phyloP scores from a whole-genome alignment of 2,329 filamentous ascomycete species.

The Intubia oerlemansii region DNA sequence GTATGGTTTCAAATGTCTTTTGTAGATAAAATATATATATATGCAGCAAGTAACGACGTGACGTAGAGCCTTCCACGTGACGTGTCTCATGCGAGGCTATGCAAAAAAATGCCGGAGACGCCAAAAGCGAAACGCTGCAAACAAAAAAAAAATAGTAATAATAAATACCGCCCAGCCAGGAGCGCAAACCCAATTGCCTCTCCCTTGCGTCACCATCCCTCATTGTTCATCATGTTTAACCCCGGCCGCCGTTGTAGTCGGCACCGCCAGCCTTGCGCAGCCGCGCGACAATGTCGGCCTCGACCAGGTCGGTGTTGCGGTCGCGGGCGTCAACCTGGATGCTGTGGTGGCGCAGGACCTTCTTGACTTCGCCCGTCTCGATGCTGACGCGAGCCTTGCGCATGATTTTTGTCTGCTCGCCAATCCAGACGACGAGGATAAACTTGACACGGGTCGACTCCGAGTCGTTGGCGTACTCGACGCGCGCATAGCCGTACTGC shows the following conservation, averaged over 20 bases:
- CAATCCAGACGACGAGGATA: constrained; percentile 46
- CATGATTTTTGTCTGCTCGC: constrained; percentile 43
- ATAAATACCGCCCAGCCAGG: too few relatives aligned
- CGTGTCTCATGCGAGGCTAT: too few relatives aligned
- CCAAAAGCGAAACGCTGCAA: constrained; percentile 1
- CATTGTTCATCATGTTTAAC: constrained; percentile 12
- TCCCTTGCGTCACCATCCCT: background rate
- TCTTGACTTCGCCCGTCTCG: constrained; percentile 44
- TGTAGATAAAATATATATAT: too few relatives aligned
- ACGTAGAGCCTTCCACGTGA: too few relatives aligned
- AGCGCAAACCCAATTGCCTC: background rate
- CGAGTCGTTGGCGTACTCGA: constrained; percentile 51
- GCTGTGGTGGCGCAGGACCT: constrained; percentile 40
- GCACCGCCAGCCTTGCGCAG: constrained; percentile 46
- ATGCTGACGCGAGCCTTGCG: constrained; percentile 47
- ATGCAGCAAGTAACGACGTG: too few relatives aligned
- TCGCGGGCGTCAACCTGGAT: constrained; percentile 42
- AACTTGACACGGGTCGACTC: constrained; percentile 51
- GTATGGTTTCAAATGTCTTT: too few relatives aligned
- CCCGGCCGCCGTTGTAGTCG: constrained; percentile 47
- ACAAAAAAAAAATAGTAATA: constrained; percentile 1
- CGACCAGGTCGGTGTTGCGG: constrained; percentile 31
- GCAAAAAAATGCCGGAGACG: too few relatives aligned
- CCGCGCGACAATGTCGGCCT: constrained; percentile 36
- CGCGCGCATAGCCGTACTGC: constrained; percentile 43